Percentiles rank a stretch among this genome's conserved stretches.
phyloP scores from a whole-genome alignment of 1,284 basidiomycete genomes.

The Pseudozyma hubeiensis region DNA sequence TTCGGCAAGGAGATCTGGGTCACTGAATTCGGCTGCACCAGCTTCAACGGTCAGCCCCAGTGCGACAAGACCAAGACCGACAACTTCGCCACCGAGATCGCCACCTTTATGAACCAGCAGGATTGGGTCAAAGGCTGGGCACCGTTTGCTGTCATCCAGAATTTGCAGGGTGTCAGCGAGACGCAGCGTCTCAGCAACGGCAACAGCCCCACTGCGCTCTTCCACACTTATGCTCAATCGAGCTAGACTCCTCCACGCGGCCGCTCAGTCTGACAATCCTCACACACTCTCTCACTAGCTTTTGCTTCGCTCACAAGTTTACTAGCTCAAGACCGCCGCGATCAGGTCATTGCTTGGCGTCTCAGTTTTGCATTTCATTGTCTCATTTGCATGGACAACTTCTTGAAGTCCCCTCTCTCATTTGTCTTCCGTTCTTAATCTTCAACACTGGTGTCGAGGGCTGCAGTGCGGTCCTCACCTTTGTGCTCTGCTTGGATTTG shows the following conservation, averaged over 20 bases:
- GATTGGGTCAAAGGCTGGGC: slow-evolving; percentile 56
- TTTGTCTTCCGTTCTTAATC: not conserved
- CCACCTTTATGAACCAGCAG: slow-evolving; percentile 58
- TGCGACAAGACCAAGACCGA: slow-evolving; percentile 68
- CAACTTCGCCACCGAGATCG: slow-evolving; percentile 70
- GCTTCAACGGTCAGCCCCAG: slow-evolving; percentile 69
- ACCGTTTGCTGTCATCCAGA: slow-evolving; percentile 59
- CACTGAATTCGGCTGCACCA: slow-evolving; percentile 55
- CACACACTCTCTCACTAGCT: not conserved
- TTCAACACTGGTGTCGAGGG: slow-evolving; percentile 7
- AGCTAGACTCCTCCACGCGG: slow-evolving; percentile 1
- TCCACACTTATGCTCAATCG: slow-evolving; percentile 32
- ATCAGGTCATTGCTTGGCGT: slow-evolving; percentile 6
- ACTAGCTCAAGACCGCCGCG: not conserved
- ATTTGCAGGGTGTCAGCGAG: slow-evolving; percentile 55
- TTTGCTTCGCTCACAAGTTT: too few relatives aligned
- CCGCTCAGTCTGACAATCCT: not conserved
- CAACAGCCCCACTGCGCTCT: slow-evolving; percentile 50
- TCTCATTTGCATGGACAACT: not conserved
- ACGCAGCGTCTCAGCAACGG: slow-evolving; percentile 46
- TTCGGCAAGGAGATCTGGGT: slow-evolving; percentile 62
- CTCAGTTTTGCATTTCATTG: not conserved
- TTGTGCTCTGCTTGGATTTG: not conserved
- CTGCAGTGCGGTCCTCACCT: slow-evolving; percentile 28
- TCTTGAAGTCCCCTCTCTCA: too few relatives aligned